A percentile compares a stretch with the other conserved stretches of the same genome.
Conservation (phyloP, 768 basidiomycete species). For the Pleurotus salmoneostramineus region DNA sequence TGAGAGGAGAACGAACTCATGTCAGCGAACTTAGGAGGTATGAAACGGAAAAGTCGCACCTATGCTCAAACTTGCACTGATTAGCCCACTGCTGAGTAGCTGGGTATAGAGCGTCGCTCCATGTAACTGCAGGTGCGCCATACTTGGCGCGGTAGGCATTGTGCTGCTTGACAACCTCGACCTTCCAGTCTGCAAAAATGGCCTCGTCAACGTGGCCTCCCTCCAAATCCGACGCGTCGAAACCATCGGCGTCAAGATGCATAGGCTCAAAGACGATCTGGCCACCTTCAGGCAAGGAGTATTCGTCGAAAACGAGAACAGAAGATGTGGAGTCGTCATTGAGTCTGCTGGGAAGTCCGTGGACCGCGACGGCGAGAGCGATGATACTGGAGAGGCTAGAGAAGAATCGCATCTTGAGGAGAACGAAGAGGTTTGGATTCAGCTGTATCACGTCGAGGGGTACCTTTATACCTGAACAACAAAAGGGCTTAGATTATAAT, state of each 20-base stretch:
- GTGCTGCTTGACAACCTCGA: constrained; percentile 14
- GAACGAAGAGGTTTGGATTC: background rate
- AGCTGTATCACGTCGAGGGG: background rate
- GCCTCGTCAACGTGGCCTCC: background rate
- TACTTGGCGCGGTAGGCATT: constrained; percentile 18
- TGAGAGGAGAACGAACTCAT: background rate
- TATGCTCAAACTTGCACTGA: constrained; percentile 21
- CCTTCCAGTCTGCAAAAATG: constrained; percentile 14
- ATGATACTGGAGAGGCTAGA: background rate
- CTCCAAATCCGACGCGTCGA: background rate
- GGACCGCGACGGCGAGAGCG: background rate
- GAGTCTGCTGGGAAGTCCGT: background rate
- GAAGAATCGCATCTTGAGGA: background rate
- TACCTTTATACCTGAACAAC: background rate
- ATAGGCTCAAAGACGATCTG: constrained; percentile 8
- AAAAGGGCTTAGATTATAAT: too few relatives aligned
- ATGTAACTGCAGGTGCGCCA: constrained; percentile 18
- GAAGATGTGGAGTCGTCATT: background rate
- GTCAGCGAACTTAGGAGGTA: background rate
- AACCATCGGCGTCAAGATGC: constrained; percentile 1
- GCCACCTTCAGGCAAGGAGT: constrained; percentile 6
- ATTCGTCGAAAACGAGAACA: background rate
- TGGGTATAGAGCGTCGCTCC: constrained; percentile 17
- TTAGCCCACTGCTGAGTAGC: constrained; percentile 17
- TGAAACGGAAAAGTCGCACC: constrained; percentile 7